Conservation (phyloP, 1,139 yeast species). For the Casaregolazyma lundiana region DNA sequence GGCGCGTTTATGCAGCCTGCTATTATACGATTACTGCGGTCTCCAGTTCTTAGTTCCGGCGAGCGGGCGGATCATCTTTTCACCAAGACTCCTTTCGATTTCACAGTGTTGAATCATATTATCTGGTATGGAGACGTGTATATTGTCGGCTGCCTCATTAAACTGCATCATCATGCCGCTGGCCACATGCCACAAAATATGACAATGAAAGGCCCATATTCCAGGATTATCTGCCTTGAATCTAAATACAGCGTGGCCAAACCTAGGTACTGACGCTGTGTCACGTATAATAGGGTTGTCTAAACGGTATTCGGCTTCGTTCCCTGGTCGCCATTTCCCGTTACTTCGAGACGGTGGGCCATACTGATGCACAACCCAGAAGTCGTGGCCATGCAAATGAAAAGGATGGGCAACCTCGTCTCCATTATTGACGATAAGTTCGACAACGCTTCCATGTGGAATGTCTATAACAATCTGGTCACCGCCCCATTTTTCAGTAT, state of each 20-base stretch:
- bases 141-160: constrained; percentile 20
- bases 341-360: constrained; percentile 46
- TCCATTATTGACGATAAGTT: constrained; percentile 62
- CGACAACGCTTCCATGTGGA: constrained; percentile 59
- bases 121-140: constrained; percentile 15
- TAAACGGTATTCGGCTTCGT: constrained; percentile 49
- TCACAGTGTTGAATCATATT: constrained; percentile 15
- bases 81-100: constrained; percentile 9
- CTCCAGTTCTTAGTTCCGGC: constrained; percentile 9
- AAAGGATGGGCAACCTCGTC: constrained; percentile 58
- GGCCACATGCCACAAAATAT: constrained; percentile 76
- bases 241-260: constrained; percentile 58
- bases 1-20: neutral
- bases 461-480: constrained; percentile 33
- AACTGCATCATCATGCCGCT: constrained; percentile 61
- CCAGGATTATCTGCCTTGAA: constrained; percentile 76
- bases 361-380: constrained; percentile 49
- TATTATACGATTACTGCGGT: neutral
- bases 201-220: constrained; percentile 83
- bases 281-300: constrained; percentile 61
- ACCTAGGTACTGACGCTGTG: constrained; percentile 52
- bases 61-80: constrained; percentile 9
- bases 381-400: constrained; percentile 42
- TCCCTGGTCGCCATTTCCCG: constrained; percentile 40
- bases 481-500: constrained; percentile 24